Evolutionary conservation across 441 rosid species (phyloP).

Genomic region (Flueggea neowawraea): DNA sequence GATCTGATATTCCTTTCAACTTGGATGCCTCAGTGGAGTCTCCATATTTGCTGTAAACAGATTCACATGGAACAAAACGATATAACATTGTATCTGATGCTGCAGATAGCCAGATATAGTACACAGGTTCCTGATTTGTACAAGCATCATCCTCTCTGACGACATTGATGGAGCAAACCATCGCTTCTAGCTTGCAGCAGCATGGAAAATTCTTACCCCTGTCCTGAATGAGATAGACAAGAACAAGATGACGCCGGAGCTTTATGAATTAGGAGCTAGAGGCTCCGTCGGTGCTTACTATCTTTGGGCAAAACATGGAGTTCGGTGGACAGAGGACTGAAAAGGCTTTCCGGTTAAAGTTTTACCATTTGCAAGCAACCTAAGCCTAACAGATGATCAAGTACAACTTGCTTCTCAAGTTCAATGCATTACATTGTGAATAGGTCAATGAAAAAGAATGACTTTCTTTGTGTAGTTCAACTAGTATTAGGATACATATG

Average conservation of each 20-base stretch:
- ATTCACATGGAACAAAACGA: conserved; percentile 20
- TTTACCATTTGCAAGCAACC: not conserved
- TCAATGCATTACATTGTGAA: no score
- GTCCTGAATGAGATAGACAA: conserved; percentile 57
- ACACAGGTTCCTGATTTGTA: conserved; percentile 77
- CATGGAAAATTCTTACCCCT: conserved; percentile 63
- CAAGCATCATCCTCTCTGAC: conserved; percentile 75
- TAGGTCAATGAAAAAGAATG: no score
- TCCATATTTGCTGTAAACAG: conserved; percentile 16
- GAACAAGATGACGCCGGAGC: conserved; percentile 55
- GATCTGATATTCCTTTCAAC: conserved; percentile 3
- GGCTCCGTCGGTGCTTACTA: conserved; percentile 76
- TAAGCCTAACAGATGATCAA: no score
- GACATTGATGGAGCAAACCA: conserved; percentile 81
- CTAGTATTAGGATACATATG: no score
- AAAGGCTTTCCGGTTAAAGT: not conserved
- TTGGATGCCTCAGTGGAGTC: conserved; percentile 13
- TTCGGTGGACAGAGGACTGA: conserved; percentile 60
- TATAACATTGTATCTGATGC: conserved; percentile 1
- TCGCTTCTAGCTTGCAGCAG: conserved; percentile 76
- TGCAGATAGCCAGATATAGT: conserved; percentile 61
- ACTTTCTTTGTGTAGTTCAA: no score
- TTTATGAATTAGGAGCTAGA: conserved; percentile 71
- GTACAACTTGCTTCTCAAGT: no score
- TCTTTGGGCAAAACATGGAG: conserved; percentile 68